Conservation (phyloP, 129 eudicot species). For the Tanacetum coccineum region DNA sequence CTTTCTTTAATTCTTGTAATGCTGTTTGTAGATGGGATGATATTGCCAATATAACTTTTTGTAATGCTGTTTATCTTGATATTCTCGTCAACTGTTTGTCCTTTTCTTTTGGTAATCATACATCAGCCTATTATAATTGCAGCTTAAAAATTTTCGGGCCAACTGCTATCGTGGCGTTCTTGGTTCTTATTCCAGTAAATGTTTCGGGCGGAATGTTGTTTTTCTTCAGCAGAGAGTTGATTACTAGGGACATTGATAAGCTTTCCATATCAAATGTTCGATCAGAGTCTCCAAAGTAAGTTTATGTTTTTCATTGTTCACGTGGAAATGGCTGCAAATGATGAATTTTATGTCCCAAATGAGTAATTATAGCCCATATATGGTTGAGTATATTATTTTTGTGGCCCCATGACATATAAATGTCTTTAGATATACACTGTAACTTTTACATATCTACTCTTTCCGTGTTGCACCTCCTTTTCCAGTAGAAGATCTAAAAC, state of each 20-base stretch:
- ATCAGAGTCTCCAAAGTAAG: conserved; percentile 35
- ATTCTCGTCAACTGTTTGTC: not conserved
- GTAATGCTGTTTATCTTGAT: too few species aligned
- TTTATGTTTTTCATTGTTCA: conserved; percentile 15
- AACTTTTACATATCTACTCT: not conserved
- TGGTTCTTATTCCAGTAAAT: conserved; percentile 41
- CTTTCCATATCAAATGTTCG: conserved; percentile 46
- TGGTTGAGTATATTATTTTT: not conserved
- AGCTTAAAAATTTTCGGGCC: conserved; percentile 43
- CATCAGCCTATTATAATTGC: conserved; percentile 19
- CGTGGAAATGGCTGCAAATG: conserved; percentile 3
- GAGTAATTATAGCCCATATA: not conserved
- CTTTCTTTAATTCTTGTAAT: not conserved
- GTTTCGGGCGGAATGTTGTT: conserved; percentile 34
- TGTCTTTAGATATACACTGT: not conserved
- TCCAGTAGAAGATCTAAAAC: not conserved
- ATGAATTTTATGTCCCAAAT: not conserved
- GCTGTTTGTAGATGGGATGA: too few species aligned
- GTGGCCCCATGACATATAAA: not conserved
- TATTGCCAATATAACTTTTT: too few species aligned
- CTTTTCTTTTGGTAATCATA: not conserved
- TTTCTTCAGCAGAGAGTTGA: conserved; percentile 29
- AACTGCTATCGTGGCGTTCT: conserved; percentile 28
- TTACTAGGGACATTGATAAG: conserved; percentile 43
- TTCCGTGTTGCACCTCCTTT: not conserved